Evolutionary conservation across 2,329 filamentous ascomycete genomes (phyloP).

Genomic region (Magnaporthiopsis poae): DNA sequence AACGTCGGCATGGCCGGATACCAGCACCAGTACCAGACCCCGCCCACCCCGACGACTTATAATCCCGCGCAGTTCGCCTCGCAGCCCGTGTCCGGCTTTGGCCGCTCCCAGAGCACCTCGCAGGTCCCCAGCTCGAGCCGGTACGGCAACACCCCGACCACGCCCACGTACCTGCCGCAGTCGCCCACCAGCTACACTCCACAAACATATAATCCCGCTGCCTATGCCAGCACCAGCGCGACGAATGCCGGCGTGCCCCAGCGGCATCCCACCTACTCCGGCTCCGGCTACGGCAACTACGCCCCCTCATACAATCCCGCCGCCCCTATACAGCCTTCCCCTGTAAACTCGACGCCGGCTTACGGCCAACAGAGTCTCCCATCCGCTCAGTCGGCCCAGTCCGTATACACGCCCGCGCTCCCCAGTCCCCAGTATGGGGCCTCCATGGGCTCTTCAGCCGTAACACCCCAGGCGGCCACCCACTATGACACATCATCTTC

Average conservation of each 20-base stretch:
- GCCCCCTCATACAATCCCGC: constrained; percentile 31
- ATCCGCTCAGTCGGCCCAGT: constrained; percentile 11
- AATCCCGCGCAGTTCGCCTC: constrained; percentile 41
- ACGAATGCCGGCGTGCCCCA: constrained; percentile 28
- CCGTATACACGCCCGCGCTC: constrained; percentile 9
- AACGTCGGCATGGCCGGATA: constrained; percentile 40
- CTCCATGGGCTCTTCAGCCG: not conserved
- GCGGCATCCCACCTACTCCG: constrained; percentile 36
- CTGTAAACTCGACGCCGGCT: constrained; percentile 28
- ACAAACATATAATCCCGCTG: constrained; percentile 49
- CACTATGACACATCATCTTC: constrained; percentile 19
- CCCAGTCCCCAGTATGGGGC: constrained; percentile 15
- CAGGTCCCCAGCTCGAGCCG: constrained; percentile 33
- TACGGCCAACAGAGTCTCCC: not conserved
- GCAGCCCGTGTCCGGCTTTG: constrained; percentile 42
- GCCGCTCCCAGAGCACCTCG: constrained; percentile 42
- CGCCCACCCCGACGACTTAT: constrained; percentile 46
- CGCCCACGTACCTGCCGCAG: constrained; percentile 24
- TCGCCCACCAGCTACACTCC: constrained; percentile 40
- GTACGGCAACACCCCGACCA: constrained; percentile 26
- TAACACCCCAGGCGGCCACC: constrained; percentile 1
- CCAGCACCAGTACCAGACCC: constrained; percentile 40
- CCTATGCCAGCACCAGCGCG: constrained; percentile 39
- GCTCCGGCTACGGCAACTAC: constrained; percentile 36
- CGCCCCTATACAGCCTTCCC: constrained; percentile 19